Base-by-base conservation (phyloP, 1,284 basidiomycete genomes). In the Mycena citricolor region DNA sequence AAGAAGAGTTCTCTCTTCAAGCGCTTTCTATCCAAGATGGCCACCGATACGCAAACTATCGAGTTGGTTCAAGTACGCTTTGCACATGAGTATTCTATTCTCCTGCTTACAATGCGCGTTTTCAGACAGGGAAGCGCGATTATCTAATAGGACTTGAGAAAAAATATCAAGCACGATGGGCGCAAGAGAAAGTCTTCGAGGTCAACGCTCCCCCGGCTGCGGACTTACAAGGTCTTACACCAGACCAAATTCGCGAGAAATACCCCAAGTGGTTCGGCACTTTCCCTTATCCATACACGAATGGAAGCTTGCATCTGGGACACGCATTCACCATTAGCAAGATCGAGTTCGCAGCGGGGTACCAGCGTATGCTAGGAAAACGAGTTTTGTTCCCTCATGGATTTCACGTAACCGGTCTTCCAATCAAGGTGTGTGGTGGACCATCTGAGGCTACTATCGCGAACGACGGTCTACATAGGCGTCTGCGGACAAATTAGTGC, bases 271-370 rank as follows among this genome's bases (percentile, higher is more conserved):
- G 93, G 92, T 90, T 98, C 61, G 94, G 94, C 44, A 97, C 85
- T 65, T 94, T 90, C 66, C 93, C 95, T 21, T 95, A 77, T 70
- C 90, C 93, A 2, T 99, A 99, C 77, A 98, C 98, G 93, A 99
- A 99, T 65, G 97, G 97, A 38, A 90, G 88, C 53, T 77, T 99
- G 56, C 97, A 99, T 67, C 77, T 99, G 25, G 97, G 97, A 31
- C 97, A 99, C 69, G 95, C 90, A 1, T 99, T 99, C 70, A 95
- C 94, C 31, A 91, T 99, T 66, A 94, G 92, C 51, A 99, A 99
- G 73, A 88, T 98, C 64, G 97, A 99, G 67, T 99, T 99, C 60
- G 85, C 87, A 2, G 87, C 94, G 30, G 97, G 97, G 17, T 99
- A 90, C 66, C 87, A 99, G 69, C 77, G 95, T 40, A 89, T 99